Conservation (phyloP, 768 basidiomycete genomes). For the Suillus cothurnatus region DNA sequence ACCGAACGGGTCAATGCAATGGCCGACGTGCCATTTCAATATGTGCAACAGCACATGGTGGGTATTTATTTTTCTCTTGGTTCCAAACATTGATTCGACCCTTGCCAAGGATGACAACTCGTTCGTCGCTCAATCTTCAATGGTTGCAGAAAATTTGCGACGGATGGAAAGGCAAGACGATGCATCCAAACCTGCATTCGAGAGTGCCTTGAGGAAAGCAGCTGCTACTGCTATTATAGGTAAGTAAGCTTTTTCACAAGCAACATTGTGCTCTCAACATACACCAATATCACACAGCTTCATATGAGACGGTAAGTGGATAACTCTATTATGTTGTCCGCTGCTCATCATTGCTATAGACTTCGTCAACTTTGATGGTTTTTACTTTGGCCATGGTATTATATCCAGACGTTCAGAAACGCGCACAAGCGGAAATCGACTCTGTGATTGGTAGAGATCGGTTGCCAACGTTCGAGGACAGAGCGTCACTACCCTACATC, state of each 20-base stretch:
- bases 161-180: slow-evolving; percentile 18
- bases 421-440: slow-evolving; percentile 23
- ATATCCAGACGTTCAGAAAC: slow-evolving; percentile 16
- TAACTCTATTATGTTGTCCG: not conserved
- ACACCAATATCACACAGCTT: slow-evolving; percentile 14
- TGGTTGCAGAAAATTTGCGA: slow-evolving; percentile 17
- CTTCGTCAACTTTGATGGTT: slow-evolving; percentile 11
- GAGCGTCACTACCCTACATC: slow-evolving; percentile 3
- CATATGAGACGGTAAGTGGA: slow-evolving; percentile 23
- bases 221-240: slow-evolving; percentile 17
- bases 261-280: not conserved
- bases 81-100: not conserved
- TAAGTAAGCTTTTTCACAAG: not conserved
- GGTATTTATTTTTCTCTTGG: not conserved
- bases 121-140: not conserved
- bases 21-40: slow-evolving; percentile 8
- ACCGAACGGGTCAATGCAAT: not conserved
- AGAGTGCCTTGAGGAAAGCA: slow-evolving; percentile 12
- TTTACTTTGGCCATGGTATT: slow-evolving; percentile 12
- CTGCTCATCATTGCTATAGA: slow-evolving; percentile 7
- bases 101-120: not conserved
- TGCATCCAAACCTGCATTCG: slow-evolving; percentile 1
- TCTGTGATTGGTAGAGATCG: not conserved
- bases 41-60: slow-evolving; percentile 12
- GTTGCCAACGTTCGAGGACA: not conserved